Conservation (phyloP, 257 asterid genomes). For the Capsicum rhomboideum region DNA sequence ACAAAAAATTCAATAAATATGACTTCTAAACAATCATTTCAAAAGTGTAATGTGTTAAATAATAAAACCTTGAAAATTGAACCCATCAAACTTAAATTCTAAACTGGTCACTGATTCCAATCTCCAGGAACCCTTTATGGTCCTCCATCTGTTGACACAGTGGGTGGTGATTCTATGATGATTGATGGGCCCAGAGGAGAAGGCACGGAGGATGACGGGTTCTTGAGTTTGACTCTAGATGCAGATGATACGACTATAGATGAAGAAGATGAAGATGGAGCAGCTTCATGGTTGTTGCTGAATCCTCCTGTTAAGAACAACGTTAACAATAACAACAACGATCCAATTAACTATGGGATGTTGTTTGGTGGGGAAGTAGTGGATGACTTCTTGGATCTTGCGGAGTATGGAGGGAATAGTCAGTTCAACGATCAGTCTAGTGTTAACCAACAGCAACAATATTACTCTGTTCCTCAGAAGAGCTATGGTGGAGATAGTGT, state of each 20-base stretch:
- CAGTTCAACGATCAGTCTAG: constrained; percentile 26
- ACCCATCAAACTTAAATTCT: not conserved
- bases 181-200: not conserved
- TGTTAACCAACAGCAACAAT: constrained; percentile 22
- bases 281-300: constrained; percentile 59
- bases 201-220: constrained; percentile 11
- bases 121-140: constrained; percentile 15
- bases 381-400: constrained; percentile 56
- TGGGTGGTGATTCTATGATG: constrained; percentile 1
- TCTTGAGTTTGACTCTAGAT: constrained; percentile 21
- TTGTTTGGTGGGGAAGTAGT: constrained; percentile 29
- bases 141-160: constrained; percentile 4
- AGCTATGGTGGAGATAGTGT: constrained; percentile 39
- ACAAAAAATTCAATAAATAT: not conserved
- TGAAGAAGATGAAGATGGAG: constrained; percentile 54
- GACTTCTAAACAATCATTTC: not conserved
- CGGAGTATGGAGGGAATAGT: constrained; percentile 28
- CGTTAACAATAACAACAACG: not conserved
- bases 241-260: constrained; percentile 15
- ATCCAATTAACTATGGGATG: constrained; percentile 6
- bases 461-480: constrained; percentile 24
- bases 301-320: constrained; percentile 35
- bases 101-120: not conserved
- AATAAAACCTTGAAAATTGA: not conserved
- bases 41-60: not conserved